Percentiles rank a stretch among this genome's conserved stretches.
phyloP scores from a whole-genome alignment of 768 basidiomycete genomes.

The Phaffia tasmanica region DNA sequence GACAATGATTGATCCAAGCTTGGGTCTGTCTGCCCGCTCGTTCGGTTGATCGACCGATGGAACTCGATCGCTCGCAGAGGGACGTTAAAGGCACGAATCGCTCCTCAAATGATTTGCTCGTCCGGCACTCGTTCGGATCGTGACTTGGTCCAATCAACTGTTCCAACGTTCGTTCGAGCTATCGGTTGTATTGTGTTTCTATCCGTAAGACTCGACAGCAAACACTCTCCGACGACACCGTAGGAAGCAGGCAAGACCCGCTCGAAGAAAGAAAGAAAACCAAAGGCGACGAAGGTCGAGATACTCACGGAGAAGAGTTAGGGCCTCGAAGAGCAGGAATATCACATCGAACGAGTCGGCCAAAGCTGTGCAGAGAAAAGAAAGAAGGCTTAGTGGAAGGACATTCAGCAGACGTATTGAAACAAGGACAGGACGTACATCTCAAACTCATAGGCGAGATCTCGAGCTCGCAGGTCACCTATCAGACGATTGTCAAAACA shows the following conservation, averaged over 20 bases:
- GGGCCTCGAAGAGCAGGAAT: conserved; percentile 15
- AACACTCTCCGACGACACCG: not conserved
- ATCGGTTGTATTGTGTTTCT: not conserved
- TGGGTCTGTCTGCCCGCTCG: not conserved
- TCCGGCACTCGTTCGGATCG: not conserved
- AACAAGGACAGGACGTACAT: not conserved
- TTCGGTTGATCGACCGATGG: no score
- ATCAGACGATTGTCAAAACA: not conserved
- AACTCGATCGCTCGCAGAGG: no score
- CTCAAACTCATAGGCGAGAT: conserved; percentile 20
- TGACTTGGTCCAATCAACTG: not conserved
- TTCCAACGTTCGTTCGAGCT: not conserved
- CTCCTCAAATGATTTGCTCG: not conserved
- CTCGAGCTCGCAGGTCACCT: conserved; percentile 13
- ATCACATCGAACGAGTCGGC: conserved; percentile 21
- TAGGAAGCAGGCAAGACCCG: not conserved
- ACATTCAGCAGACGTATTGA: not conserved
- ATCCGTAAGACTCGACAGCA: not conserved
- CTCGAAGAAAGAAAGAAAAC: not conserved
- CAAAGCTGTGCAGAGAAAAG: not conserved
- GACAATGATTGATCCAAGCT: not conserved
- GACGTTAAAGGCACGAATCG: not conserved
- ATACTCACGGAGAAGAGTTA: conserved; percentile 8
- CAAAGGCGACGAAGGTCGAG: no score
- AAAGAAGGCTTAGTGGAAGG: not conserved